Evolutionary conservation across 1,284 basidiomycete species (phyloP), one percentile per base, ranked within the genome.

Genomic region (Inonotus hispidus): DNA sequence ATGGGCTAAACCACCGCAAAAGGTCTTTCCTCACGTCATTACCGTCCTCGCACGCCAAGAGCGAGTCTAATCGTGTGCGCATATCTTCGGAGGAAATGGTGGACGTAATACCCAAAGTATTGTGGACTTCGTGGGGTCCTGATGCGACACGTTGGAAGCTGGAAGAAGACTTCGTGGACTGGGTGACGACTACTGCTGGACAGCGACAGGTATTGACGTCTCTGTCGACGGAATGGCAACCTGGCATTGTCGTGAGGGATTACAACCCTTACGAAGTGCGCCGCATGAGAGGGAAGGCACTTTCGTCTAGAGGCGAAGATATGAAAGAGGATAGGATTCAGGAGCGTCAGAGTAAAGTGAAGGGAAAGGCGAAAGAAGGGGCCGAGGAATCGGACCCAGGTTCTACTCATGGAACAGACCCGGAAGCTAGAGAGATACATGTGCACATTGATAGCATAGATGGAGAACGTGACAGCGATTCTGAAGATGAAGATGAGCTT

Each of bases 41-140:
- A 32, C 8, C 32, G 32, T 32, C 32, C 8, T 32, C 32, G 32
- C 32, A 8, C 8, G 32, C 32, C 32, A 43, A 19, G 11, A 1
- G 1, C 16, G 41, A 16, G 3, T n/a, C 41, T n/a, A 47, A 14
- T 16, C 23, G 19, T 25, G 6, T 14, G 19, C 7, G 29, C 32
- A 6, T n/a, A 14, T 14, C 21, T 25, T 7, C 16, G 13, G 19
- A 10, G 10, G 19, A 46, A 6, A 19, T 14, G 11, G 19, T 5
- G 13, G 19, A 7, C 3, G 16, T 7, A n/a, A 11, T 19, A 27
- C 25, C 38, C 23, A 29, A 14, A 3, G 25, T 32, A n/a, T 4
- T 25, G n/a, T 62, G 60, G 60, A n/a, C 21, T 16, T 37, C 58
- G 1, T 62, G 60, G 60, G 56, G 60, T 13, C 56, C 56, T 32